Percentiles rank a stretch among this genome's conserved stretches.
These are phyloP conservation scores for Meredithiella fracta DNA, from an alignment of 2,329 filamentous ascomycete species.

Conservation along the genomic window DNA sequence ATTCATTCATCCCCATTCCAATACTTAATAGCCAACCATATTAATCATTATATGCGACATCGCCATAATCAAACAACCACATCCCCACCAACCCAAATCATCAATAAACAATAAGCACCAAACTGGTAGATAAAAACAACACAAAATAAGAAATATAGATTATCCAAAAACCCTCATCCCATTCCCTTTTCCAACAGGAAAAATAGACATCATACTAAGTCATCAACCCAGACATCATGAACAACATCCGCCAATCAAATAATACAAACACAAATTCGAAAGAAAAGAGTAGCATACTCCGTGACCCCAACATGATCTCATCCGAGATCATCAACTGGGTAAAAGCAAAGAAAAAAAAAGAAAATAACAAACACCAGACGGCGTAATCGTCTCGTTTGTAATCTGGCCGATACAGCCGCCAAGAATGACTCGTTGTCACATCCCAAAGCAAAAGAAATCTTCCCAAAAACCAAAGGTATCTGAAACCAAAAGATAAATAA, in stretches of 20 bases:
- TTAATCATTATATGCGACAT: slow-evolving; percentile 1
- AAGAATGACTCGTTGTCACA: neutral
- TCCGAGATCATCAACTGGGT: neutral
- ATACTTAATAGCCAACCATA: neutral
- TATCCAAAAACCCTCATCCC: neutral
- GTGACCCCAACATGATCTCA: neutral
- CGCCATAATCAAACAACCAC: neutral
- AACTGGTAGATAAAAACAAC: neutral
- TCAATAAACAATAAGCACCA: neutral
- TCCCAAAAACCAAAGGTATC: slow-evolving; percentile 1
- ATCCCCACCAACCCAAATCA: neutral
- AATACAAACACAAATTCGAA: neutral
- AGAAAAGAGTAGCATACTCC: neutral
- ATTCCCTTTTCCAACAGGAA: slow-evolving; percentile 3
- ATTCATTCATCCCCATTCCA: neutral
- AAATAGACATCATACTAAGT: neutral
- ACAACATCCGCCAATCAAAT: neutral
- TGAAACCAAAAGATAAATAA: neutral
- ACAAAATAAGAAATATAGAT: neutral
- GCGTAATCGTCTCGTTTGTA: neutral
- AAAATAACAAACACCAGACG: slow-evolving; percentile 6
- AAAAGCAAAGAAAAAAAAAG: slow-evolving; percentile 10
- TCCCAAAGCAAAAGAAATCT: neutral
- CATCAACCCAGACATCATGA: neutral
- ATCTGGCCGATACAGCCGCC: neutral